Conservation (phyloP, 768 basidiomycete genomes). For the Suillus paluster region DNA sequence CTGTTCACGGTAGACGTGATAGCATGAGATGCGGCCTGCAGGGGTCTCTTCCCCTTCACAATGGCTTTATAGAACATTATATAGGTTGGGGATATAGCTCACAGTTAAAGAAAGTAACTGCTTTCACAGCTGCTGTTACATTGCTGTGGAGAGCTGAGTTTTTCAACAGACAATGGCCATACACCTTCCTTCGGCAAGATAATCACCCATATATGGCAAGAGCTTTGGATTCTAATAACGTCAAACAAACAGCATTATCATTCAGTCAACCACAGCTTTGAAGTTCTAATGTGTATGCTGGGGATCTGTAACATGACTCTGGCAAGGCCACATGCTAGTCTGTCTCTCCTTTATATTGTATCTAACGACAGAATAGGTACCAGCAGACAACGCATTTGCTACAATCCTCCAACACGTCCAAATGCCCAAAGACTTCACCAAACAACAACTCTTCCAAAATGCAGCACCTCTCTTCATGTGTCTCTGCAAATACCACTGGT, state of each 20-base stretch:
- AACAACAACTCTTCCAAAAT: constrained; percentile 39
- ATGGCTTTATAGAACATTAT: constrained; percentile 37
- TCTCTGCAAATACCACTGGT: constrained; percentile 58
- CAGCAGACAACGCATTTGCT: constrained; percentile 21
- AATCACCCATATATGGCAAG: constrained; percentile 17
- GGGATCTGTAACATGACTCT: constrained; percentile 60
- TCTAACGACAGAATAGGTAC: constrained; percentile 20
- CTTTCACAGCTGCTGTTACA: too few relatives aligned
- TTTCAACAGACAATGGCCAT: constrained; percentile 11
- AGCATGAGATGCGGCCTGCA: constrained; percentile 55
- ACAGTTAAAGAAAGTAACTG: constrained; percentile 21
- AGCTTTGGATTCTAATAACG: constrained; percentile 27
- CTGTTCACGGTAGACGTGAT: constrained; percentile 36
- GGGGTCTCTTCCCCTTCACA: constrained; percentile 53
- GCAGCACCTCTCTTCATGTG: constrained; percentile 62
- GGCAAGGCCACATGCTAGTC: constrained; percentile 68
- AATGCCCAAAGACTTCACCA: constrained; percentile 36
- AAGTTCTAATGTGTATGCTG: too few relatives aligned
- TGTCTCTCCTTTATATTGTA: constrained; percentile 25
- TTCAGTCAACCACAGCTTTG: too few relatives aligned
- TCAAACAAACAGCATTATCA: constrained; percentile 26
- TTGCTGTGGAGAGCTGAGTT: constrained; percentile 8
- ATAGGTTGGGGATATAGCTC: constrained; percentile 13
- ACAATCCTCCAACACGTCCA: constrained; percentile 24
- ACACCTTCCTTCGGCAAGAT: constrained; percentile 12